Evolutionary conservation across 495 filamentous ascomycete genomes (phyloP).

Genomic region (Neurospora sp.): DNA sequence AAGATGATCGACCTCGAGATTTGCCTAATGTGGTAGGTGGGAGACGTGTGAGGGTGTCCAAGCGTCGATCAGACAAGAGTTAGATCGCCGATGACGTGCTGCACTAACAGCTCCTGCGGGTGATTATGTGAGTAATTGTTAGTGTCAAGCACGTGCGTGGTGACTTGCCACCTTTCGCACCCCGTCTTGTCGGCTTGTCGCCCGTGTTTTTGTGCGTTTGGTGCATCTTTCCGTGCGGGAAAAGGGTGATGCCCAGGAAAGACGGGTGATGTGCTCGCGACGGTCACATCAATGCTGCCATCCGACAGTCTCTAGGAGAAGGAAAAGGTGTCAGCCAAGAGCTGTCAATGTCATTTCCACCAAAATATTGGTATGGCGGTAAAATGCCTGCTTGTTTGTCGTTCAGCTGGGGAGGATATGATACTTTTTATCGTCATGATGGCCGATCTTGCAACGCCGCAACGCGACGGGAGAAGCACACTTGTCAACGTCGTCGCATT

Average conservation of each 20-base stretch:
- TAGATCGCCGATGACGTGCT: not conserved
- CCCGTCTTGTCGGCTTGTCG: not conserved
- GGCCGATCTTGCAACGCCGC: not conserved
- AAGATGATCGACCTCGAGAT: not conserved
- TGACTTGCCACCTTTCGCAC: not conserved
- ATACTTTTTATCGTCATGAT: not conserved
- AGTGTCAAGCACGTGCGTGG: not conserved
- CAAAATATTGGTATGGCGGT: not conserved
- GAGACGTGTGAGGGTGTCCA: not conserved
- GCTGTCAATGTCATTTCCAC: not conserved
- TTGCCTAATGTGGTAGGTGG: not conserved
- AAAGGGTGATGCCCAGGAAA: not conserved
- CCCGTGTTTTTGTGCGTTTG: not conserved
- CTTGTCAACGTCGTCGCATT: not conserved
- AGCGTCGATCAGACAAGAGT: not conserved
- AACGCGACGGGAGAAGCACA: not conserved
- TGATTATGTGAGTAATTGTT: not conserved
- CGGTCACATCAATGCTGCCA: not conserved
- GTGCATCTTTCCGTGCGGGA: not conserved
- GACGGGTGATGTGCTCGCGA: not conserved
- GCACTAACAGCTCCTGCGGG: not conserved
- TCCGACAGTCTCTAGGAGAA: not conserved
- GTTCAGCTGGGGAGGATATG: not conserved
- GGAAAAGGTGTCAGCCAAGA: not conserved
- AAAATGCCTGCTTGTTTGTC: not conserved